Conservation (phyloP, 805 yeast genomes). For the Clavispora carvajalis region DNA sequence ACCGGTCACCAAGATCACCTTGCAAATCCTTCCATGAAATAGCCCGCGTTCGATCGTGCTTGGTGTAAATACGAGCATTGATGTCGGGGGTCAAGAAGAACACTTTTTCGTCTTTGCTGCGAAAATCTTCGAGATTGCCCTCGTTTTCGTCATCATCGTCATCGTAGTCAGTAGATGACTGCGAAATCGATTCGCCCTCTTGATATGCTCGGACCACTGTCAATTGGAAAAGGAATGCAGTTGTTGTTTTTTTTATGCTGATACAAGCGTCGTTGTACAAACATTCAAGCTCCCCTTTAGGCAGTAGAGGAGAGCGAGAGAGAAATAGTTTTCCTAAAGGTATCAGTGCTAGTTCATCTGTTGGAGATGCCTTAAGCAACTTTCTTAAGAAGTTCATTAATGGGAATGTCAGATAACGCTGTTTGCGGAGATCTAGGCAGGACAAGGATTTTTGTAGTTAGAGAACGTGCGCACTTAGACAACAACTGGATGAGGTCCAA, state of each 20-base stretch:
- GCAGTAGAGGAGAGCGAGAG: constrained; percentile 70
- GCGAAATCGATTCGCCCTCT: constrained; percentile 60
- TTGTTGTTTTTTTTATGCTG: constrained; percentile 60
- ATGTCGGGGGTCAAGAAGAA: constrained; percentile 63
- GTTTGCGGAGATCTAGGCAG: background rate
- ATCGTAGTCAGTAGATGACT: constrained; percentile 35
- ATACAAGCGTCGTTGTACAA: constrained; percentile 77
- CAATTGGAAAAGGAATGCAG: constrained; percentile 63
- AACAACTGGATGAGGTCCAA: too few relatives aligned
- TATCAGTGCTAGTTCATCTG: constrained; percentile 59
- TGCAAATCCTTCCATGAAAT: constrained; percentile 77
- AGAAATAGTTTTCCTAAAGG: constrained; percentile 78
- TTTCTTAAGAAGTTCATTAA: constrained; percentile 69
- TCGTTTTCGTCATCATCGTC: constrained; percentile 42
- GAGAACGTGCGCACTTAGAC: too few relatives aligned
- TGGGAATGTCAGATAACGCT: background rate
- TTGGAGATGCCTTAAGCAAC: constrained; percentile 51
- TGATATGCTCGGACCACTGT: constrained; percentile 63
- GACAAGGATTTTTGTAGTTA: background rate
- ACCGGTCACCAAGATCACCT: constrained; percentile 83
- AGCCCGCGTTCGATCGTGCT: constrained; percentile 49
- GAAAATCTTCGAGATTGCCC: constrained; percentile 17
- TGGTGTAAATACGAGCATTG: constrained; percentile 47
- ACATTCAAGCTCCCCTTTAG: constrained; percentile 82
- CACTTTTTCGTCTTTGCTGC: constrained; percentile 57